These are phyloP conservation scores for Melanogaster broomeanus DNA, from an alignment of 768 basidiomycete genomes.

Conservation along the genomic window DNA sequence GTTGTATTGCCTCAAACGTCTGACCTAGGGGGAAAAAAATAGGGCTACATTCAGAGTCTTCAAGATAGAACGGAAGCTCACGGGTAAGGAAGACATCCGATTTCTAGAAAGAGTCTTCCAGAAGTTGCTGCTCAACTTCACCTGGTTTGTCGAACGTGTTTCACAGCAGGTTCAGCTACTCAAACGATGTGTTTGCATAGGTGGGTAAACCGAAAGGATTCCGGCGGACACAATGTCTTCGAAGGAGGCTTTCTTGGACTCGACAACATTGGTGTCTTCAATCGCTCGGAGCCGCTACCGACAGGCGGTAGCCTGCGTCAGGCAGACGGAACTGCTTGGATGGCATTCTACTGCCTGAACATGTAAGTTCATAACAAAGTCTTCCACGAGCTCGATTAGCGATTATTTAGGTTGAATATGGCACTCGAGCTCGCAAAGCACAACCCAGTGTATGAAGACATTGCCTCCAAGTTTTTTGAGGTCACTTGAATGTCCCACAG, in stretches of 20 bases:
- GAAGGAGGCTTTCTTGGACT: conserved; percentile 98
- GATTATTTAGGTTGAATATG: conserved; percentile 78
- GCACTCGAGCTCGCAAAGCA: conserved; percentile 97
- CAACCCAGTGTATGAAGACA: conserved; percentile 97
- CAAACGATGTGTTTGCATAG: conserved; percentile 34
- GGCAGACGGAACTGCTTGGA: conserved; percentile 99
- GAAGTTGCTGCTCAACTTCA: conserved; percentile 94
- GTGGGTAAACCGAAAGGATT: conserved; percentile 99
- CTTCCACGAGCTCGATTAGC: conserved; percentile 2
- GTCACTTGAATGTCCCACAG: conserved; percentile 33
- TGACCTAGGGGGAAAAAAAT: conserved; percentile 3
- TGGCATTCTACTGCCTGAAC: conserved; percentile 98
- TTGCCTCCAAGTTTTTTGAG: conserved; percentile 97
- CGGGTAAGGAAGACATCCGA: conserved; percentile 83
- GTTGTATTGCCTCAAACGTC: not conserved
- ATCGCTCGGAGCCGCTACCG: conserved; percentile 94
- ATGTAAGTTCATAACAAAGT: conserved; percentile 56
- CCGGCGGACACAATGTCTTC: conserved; percentile 93
- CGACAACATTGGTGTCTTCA: conserved; percentile 98
- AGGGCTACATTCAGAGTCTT: conserved; percentile 98
- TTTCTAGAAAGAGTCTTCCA: conserved; percentile 99
- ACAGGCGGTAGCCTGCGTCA: conserved; percentile 94
- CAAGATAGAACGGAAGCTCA: conserved; percentile 97
- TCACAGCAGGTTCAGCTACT: not conserved
- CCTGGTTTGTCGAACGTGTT: conserved; percentile 59